These are phyloP conservation scores for Backusella tuberculispora DNA, from an alignment of 192 early-diverging fungal genomes.

Conservation along the genomic window DNA sequence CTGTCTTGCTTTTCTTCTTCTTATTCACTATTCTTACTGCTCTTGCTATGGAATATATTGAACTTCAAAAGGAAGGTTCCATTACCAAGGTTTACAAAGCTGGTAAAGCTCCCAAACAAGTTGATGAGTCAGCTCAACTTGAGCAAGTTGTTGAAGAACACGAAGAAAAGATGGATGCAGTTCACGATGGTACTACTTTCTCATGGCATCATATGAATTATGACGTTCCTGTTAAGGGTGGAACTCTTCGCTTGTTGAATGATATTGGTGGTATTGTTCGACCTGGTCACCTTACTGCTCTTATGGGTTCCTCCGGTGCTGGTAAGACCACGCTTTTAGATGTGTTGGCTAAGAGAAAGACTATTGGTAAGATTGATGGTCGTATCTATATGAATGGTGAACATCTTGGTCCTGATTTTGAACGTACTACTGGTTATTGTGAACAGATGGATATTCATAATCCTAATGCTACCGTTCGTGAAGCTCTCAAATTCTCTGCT, in stretches of 20 bases:
- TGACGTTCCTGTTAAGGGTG: constrained; percentile 53
- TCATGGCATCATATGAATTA: constrained; percentile 70
- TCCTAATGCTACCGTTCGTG: constrained; percentile 76
- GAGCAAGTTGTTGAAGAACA: constrained; percentile 20
- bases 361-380: constrained; percentile 66
- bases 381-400: constrained; percentile 72
- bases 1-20: constrained; percentile 43
- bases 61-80: constrained; percentile 63
- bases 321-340: constrained; percentile 84
- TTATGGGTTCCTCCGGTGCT: constrained; percentile 78
- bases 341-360: constrained; percentile 79
- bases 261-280: constrained; percentile 70
- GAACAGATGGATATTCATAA: constrained; percentile 86
- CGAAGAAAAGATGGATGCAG: constrained; percentile 46
- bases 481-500: constrained; percentile 79
- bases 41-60: constrained; percentile 62
- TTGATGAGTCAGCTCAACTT: background rate
- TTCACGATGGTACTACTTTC: constrained; percentile 58
- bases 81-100: constrained; percentile 56
- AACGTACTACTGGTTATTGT: constrained; percentile 77
- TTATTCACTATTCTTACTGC: constrained; percentile 49
- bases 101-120: constrained; percentile 30
- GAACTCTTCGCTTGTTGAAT: constrained; percentile 59
- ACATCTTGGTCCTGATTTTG: constrained; percentile 58
- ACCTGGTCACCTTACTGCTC: constrained; percentile 79